Conservation (phyloP, 495 filamentous ascomycete genomes). For the Tuber aestivum region DNA sequence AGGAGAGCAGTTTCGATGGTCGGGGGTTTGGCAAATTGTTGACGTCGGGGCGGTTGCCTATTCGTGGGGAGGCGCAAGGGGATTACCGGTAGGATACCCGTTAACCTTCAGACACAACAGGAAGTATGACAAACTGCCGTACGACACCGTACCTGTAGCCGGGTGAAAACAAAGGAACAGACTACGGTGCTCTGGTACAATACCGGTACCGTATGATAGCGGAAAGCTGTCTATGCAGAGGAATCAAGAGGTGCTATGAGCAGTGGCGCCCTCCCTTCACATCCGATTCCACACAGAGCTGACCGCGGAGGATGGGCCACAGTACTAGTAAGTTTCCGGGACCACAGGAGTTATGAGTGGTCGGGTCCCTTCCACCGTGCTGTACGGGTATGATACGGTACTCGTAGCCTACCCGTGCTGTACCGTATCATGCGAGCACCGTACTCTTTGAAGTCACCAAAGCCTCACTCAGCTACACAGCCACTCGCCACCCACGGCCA, state of each 20-base stretch:
- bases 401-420: no score
- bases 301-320: not conserved
- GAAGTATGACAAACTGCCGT: no score
- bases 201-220: no score
- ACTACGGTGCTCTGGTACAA: no score
- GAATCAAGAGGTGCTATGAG: not conserved
- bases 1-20: not conserved
- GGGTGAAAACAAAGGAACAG: not conserved
- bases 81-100: not conserved
- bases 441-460: not conserved
- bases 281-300: not conserved
- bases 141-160: no score
- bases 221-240: not conserved
- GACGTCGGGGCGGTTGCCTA: conserved; percentile 4
- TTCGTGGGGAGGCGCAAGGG: conserved; percentile 23
- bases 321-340: no score
- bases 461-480: not conserved
- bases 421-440: no score
- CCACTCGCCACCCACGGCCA: no score
- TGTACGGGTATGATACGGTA: no score
- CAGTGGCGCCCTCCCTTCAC: not conserved
- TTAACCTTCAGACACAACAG: conserved; percentile 5
- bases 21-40: not conserved
- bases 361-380: no score
- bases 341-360: not conserved